Conservation (phyloP, 1,139 yeast species). For the Hemisphaericaspora subhashii region DNA sequence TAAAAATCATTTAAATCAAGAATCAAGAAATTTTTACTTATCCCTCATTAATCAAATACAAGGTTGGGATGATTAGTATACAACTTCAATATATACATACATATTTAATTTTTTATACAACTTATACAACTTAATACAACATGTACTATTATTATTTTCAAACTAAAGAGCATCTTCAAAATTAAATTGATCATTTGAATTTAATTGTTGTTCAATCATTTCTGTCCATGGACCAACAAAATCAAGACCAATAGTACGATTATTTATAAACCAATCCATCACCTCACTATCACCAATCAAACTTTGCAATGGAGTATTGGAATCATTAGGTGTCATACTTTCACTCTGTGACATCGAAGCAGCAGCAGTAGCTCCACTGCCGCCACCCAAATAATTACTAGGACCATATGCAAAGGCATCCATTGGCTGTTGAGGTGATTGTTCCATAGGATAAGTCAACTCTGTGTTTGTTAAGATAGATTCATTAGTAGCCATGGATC, state of each 20-base stretch:
- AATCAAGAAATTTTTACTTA: slow-evolving; percentile 7
- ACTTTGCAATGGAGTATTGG: slow-evolving; percentile 18
- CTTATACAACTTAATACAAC: not conserved
- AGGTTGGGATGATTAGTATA: slow-evolving; percentile 11
- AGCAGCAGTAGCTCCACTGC: too few species aligned
- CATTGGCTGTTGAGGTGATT: slow-evolving; percentile 6
- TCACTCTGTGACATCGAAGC: slow-evolving; percentile 7
- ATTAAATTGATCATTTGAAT: slow-evolving; percentile 35
- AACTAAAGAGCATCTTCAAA: slow-evolving; percentile 22
- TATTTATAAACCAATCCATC: slow-evolving; percentile 71
- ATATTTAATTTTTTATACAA: not conserved
- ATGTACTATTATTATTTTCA: not conserved
- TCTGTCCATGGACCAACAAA: slow-evolving; percentile 91
- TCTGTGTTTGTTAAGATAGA: slow-evolving; percentile 2
- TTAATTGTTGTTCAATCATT: slow-evolving; percentile 67
- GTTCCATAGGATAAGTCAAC: slow-evolving; percentile 1
- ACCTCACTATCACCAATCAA: slow-evolving; percentile 53
- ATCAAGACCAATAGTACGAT: slow-evolving; percentile 69
- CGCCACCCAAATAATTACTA: slow-evolving; percentile 1
- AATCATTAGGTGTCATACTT: slow-evolving; percentile 11
- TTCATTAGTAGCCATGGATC: slow-evolving; percentile 2
- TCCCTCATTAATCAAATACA: slow-evolving; percentile 12
- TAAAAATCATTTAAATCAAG: slow-evolving; percentile 5
- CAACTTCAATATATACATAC: slow-evolving; percentile 1
- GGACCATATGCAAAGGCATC: slow-evolving; percentile 11